A percentile compares a stretch with the other conserved stretches of the same genome.
Evolutionary conservation across 306 rosid species (phyloP).

Genomic region (Malus orientalis): DNA sequence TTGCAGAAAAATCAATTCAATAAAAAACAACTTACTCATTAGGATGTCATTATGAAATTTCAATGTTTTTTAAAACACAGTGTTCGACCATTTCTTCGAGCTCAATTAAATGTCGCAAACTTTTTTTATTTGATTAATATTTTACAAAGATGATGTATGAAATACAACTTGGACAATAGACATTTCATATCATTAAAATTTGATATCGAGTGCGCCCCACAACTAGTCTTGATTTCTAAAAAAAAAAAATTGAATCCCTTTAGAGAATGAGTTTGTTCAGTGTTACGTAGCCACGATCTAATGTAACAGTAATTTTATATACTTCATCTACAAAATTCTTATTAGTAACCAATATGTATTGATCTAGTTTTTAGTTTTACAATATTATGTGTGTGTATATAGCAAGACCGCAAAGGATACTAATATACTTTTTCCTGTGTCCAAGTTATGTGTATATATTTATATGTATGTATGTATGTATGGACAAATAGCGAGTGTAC

Average conservation of each 20-base stretch:
- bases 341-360: neutral
- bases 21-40: neutral
- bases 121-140: too few species aligned
- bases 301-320: neutral
- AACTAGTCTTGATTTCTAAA: neutral
- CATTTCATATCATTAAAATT: too few species aligned
- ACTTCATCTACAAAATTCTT: neutral
- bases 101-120: too few species aligned
- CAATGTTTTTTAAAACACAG: neutral
- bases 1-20: neutral
- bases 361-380: neutral
- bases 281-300: neutral
- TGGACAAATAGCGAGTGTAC: neutral
- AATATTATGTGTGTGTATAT: neutral
- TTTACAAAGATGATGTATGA: neutral
- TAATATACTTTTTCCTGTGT: too few species aligned
- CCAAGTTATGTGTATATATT: too few species aligned
- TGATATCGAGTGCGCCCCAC: neutral
- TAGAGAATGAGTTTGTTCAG: neutral
- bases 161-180: neutral
- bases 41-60: neutral
- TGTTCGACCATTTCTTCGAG: neutral
- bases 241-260: neutral
- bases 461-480: too few species aligned
- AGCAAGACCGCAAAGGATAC: neutral